These are phyloP conservation scores for Backusella tuberculispora DNA, from an alignment of 192 early-diverging fungal species.

Conservation along the genomic window DNA sequence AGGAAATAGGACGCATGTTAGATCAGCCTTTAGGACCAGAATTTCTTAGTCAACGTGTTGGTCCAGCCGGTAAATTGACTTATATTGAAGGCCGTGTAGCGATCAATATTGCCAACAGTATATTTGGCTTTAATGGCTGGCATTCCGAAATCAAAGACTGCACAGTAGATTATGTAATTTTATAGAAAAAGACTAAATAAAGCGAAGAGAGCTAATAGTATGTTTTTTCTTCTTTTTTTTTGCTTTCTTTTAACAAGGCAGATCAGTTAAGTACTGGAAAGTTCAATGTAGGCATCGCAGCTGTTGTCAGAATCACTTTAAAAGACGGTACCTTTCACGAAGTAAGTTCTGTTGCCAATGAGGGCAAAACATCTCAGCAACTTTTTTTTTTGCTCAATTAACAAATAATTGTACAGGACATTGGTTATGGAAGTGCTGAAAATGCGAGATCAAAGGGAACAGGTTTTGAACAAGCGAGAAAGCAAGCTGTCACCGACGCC, in stretches of 20 bases:
- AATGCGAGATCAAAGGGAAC: conserved; percentile 74
- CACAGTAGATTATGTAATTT: conserved; percentile 77
- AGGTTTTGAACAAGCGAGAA: conserved; percentile 88
- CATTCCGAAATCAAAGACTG: conserved; percentile 71
- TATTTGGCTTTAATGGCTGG: conserved; percentile 98
- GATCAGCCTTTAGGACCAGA: conserved; percentile 17
- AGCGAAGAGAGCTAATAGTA: neutral
- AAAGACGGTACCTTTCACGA: conserved; percentile 88
- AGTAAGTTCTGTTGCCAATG: conserved; percentile 37
- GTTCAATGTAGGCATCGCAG: conserved; percentile 74
- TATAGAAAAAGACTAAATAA: neutral
- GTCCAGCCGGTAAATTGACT: conserved; percentile 13
- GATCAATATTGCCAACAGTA: conserved; percentile 87
- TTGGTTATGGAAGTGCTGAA: conserved; percentile 87
- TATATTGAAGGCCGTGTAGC: conserved; percentile 74
- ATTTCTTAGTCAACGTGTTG: conserved; percentile 12
- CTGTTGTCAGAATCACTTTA: conserved; percentile 82
- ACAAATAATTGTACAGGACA: conserved; percentile 58
- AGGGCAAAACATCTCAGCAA: too few relatives aligned
- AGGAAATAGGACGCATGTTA: neutral
- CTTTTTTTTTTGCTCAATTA: too few relatives aligned
- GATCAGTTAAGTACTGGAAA: conserved; percentile 54
- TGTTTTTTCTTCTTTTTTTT: neutral
- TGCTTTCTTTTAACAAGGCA: conserved; percentile 17
- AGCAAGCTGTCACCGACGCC: conserved; percentile 89